phyloP scores from a whole-genome alignment of 371 early-diverging fungal species.

The Rhizopus sp. region DNA sequence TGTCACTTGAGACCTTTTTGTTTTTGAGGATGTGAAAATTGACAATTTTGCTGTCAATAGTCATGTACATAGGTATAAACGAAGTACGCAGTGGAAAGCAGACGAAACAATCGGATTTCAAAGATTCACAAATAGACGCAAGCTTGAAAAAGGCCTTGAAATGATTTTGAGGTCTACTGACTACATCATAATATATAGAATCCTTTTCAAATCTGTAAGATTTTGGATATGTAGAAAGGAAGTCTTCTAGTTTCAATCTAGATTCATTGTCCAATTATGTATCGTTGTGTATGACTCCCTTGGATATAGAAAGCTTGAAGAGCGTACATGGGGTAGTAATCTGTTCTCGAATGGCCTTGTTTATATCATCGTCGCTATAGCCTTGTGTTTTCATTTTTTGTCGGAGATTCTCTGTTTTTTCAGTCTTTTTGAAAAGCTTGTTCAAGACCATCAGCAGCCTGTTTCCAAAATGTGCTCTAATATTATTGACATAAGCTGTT shows the following conservation, averaged over 20 bases:
- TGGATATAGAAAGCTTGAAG: not conserved
- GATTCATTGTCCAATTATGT: no score
- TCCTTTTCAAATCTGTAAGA: not conserved
- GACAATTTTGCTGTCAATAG: no score
- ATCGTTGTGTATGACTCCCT: not conserved
- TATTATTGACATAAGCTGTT: slow-evolving; percentile 5
- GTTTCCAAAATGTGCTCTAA: slow-evolving; percentile 6
- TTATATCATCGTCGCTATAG: not conserved
- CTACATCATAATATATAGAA: slow-evolving; percentile 1
- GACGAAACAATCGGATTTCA: no score
- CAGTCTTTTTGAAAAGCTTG: not conserved
- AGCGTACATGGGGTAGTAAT: not conserved
- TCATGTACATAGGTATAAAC: no score
- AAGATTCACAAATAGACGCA: not conserved
- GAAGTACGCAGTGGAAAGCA: no score
- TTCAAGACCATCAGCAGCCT: not conserved
- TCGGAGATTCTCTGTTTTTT: not conserved
- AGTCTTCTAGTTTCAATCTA: not conserved
- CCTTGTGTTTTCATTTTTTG: not conserved
- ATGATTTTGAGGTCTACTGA: not conserved
- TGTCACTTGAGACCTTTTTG: not conserved
- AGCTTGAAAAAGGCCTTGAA: slow-evolving; percentile 1
- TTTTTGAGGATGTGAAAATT: no score
- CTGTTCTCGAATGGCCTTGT: not conserved
- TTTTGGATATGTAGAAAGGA: not conserved